A percentile compares a stretch with the other conserved stretches of the same genome.
phyloP scores from a whole-genome alignment of 1,284 basidiomycete species.

The Trichosporon sp. region DNA sequence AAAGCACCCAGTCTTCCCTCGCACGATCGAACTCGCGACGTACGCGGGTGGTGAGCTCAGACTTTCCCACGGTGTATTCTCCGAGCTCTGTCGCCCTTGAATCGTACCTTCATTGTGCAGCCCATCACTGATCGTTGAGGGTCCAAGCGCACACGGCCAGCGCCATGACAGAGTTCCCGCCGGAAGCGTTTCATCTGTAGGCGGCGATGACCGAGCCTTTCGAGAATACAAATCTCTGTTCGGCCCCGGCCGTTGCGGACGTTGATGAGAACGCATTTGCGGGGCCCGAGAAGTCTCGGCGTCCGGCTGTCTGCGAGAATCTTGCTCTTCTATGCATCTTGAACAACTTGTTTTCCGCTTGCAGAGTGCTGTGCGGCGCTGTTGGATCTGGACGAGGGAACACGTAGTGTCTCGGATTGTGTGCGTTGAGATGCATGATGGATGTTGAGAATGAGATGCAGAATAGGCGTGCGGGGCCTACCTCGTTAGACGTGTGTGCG shows the following conservation, averaged over 20 bases:
- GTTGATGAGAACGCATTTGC: neutral
- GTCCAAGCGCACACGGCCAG: neutral
- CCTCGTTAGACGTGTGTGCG: neutral
- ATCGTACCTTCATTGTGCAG: no score
- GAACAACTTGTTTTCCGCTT: no score
- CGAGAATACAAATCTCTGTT: neutral
- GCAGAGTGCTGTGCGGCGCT: no score
- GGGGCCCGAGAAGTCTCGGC: neutral
- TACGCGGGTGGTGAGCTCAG: neutral
- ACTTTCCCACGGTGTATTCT: conserved; percentile 1
- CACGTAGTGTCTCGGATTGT: no score
- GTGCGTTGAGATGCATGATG: no score
- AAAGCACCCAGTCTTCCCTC: no score
- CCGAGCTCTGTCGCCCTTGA: no score
- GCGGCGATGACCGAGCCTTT: neutral
- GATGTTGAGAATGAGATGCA: neutral
- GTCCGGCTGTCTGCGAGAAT: neutral
- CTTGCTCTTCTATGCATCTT: neutral
- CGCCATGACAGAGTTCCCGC: neutral
- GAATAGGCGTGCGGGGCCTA: no score
- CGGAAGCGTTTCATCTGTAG: neutral
- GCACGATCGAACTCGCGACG: neutral
- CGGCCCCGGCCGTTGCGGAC: neutral
- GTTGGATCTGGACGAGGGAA: no score
- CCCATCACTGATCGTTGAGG: neutral